phyloP scores from a whole-genome alignment of 805 yeast species.

The Metschnikowia amazonensis region DNA sequence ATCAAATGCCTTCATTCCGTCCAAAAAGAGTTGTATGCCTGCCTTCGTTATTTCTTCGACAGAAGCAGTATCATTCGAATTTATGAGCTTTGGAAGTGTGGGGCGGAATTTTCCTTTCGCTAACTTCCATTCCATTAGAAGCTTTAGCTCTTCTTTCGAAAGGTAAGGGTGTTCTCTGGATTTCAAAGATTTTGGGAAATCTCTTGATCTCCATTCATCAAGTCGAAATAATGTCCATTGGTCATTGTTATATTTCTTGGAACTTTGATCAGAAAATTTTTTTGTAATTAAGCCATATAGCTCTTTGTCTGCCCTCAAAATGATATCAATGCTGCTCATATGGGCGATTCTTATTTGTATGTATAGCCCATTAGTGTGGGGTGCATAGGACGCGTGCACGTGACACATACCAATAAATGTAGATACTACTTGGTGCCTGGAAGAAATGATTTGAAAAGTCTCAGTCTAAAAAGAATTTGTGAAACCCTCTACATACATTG shows the following conservation, averaged over 20 bases:
- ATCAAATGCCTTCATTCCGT: conserved; percentile 4
- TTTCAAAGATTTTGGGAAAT: conserved; percentile 27
- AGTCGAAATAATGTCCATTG: conserved; percentile 30
- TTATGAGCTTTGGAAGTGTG: conserved; percentile 38
- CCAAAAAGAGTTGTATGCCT: conserved; percentile 21
- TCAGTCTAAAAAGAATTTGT: too few relatives aligned
- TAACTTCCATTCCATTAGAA: conserved; percentile 49
- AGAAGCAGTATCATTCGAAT: conserved; percentile 28
- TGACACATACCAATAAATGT: not conserved
- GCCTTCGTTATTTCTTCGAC: conserved; percentile 29
- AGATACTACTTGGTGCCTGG: not conserved
- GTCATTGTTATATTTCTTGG: conserved; percentile 24
- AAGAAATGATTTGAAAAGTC: not conserved
- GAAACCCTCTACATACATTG: not conserved
- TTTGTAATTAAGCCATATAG: conserved; percentile 28
- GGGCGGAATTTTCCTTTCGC: conserved; percentile 43
- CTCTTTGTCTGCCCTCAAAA: conserved; percentile 8
- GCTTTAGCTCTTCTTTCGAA: conserved; percentile 36
- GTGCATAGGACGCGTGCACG: not conserved
- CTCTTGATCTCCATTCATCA: conserved; percentile 34
- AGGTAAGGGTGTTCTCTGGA: conserved; percentile 25
- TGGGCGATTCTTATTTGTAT: too few relatives aligned
- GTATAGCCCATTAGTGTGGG: not conserved
- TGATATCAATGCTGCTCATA: not conserved
- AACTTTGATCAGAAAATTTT: conserved; percentile 26